A percentile compares a stretch with the other conserved stretches of the same genome.
Evolutionary conservation across 805 yeast species (phyloP).

Genomic region (Candida hungchunana): DNA sequence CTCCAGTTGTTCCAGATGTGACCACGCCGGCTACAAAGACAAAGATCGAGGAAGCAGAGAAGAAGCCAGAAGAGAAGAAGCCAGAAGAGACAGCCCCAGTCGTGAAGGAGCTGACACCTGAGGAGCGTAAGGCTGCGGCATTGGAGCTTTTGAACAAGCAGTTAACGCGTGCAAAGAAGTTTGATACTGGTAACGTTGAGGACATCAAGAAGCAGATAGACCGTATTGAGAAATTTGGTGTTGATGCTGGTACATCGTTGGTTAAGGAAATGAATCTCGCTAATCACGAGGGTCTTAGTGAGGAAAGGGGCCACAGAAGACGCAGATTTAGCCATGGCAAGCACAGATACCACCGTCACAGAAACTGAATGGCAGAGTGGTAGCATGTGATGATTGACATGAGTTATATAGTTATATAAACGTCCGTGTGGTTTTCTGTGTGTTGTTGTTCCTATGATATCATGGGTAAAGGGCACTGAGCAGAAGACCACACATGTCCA

Average conservation of each 20-base stretch:
- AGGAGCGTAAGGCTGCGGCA: conserved; percentile 66
- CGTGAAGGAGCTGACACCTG: conserved; percentile 47
- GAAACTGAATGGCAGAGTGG: too few species aligned
- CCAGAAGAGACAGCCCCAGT: conserved; percentile 29
- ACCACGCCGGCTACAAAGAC: conserved; percentile 11
- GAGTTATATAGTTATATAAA: too few species aligned
- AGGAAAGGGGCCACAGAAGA: not conserved
- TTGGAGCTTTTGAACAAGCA: conserved; percentile 63
- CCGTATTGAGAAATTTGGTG: conserved; percentile 82
- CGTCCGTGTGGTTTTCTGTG: too few species aligned
- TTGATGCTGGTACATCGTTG: conserved; percentile 59
- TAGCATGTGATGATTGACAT: too few species aligned
- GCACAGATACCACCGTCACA: too few species aligned
- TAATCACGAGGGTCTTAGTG: not conserved
- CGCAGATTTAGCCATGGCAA: conserved; percentile 3
- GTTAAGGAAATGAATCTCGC: conserved; percentile 63
- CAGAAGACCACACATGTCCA: too few species aligned
- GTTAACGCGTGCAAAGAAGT: conserved; percentile 70
- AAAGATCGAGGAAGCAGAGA: conserved; percentile 4
- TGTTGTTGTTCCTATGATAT: too few species aligned
- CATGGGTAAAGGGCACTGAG: too few species aligned
- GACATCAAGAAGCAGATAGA: conserved; percentile 54
- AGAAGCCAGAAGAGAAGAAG: conserved; percentile 16
- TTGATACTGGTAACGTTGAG: conserved; percentile 51
- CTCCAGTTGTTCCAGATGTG: conserved; percentile 5